These are phyloP conservation scores for Boletus mariae DNA, from an alignment of 1,284 basidiomycete genomes.

Conservation along the genomic window DNA sequence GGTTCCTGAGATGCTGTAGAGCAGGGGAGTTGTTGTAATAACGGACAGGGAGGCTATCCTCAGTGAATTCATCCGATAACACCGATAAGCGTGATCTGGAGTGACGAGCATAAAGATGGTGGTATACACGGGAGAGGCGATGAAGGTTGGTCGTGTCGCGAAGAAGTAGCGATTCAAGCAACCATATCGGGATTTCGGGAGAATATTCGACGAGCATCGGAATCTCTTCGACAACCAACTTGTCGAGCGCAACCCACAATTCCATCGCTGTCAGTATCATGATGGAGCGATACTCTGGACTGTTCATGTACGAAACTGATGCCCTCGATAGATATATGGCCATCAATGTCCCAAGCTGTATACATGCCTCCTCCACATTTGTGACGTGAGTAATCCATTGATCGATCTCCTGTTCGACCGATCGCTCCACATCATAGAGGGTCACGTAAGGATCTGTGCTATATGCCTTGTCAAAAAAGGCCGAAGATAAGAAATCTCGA, in stretches of 20 bases:
- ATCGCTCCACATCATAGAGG: slow-evolving; percentile 34
- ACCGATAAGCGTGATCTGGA: background rate
- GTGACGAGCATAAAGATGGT: background rate
- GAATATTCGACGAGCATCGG: too few species aligned
- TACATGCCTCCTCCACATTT: background rate
- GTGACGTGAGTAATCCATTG: slow-evolving; percentile 22
- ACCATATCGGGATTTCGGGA: background rate
- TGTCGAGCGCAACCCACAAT: too few species aligned
- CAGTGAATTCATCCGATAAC: slow-evolving; percentile 14
- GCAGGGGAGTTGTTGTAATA: too few species aligned
- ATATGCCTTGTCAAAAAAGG: slow-evolving; percentile 12
- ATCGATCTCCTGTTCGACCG: slow-evolving; percentile 27
- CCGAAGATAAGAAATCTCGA: background rate
- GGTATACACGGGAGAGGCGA: too few species aligned
- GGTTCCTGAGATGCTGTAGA: too few species aligned
- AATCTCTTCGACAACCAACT: too few species aligned
- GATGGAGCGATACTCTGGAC: too few species aligned
- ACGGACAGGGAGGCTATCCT: too few species aligned
- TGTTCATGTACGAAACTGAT: too few species aligned
- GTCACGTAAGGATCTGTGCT: background rate
- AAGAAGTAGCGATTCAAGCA: background rate
- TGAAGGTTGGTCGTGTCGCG: background rate
- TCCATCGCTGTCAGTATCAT: too few species aligned
- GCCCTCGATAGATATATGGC: too few species aligned
- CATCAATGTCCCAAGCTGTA: slow-evolving; percentile 6